These are phyloP conservation scores for Aspergillus sp. DNA, from an alignment of 2,329 filamentous ascomycete species.

Conservation along the genomic window DNA sequence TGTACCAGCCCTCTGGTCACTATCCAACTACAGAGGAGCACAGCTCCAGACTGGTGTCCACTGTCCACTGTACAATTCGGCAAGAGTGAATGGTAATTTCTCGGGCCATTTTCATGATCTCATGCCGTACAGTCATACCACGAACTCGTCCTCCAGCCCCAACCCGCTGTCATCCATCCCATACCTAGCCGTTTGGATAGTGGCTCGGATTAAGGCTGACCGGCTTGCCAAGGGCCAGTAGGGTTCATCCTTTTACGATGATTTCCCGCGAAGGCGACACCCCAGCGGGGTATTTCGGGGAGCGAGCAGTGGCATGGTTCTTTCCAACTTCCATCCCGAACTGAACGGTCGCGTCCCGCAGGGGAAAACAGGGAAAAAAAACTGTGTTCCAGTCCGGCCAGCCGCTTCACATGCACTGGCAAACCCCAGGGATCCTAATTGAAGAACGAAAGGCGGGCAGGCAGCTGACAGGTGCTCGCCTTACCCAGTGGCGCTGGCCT, in stretches of 20 bases:
- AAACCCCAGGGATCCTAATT: not conserved
- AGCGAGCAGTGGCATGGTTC: constrained; percentile 1
- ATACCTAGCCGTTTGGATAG: not conserved
- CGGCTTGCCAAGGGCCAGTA: not conserved
- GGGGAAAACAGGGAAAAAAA: not conserved
- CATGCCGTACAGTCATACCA: not conserved
- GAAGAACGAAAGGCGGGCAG: not conserved
- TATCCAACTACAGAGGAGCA: too few species aligned
- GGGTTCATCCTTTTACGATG: not conserved
- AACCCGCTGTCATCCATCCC: not conserved
- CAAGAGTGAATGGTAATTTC: not conserved
- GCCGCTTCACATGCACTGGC: constrained; percentile 6
- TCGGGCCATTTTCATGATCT: too few species aligned
- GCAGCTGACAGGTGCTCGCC: not conserved
- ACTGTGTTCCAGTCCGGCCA: not conserved
- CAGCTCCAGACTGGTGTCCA: too few species aligned
- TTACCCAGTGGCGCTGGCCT: not conserved
- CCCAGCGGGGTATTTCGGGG: constrained; percentile 1
- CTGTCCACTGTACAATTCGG: too few species aligned
- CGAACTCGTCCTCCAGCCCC: not conserved
- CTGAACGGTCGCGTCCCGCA: not conserved
- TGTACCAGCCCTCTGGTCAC: too few species aligned
- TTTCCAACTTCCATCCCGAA: not conserved
- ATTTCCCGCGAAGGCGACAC: constrained; percentile 1
- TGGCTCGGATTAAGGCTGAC: not conserved